Base-by-base conservation (phyloP, 148 eudicot species). In the Salicornia ramosissima region DNA sequence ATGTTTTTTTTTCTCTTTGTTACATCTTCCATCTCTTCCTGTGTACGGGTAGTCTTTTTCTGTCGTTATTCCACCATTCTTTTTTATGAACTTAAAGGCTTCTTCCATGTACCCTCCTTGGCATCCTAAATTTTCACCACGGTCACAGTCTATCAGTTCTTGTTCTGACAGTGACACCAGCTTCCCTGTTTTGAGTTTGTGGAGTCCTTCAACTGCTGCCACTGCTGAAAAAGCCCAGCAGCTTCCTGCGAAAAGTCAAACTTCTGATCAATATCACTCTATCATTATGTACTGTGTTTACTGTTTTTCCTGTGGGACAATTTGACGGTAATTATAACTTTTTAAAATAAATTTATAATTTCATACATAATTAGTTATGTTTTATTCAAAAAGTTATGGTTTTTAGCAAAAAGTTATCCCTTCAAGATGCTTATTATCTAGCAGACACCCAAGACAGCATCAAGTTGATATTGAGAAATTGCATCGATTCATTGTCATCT, bases 81-180 rank as follows among this genome's bases (percentile, higher is more conserved):
- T 51, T 30, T 30, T 57, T 8, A 88, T 86, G 79, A 64, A 91
- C 3, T 69, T 69, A 42, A 78, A 91, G 26, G 94, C 97, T 53
- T 54, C 62, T 8, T 78, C 84, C 89, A 86, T 88, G 72, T 18
- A 77, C 33, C 97, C 97, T 26, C 97, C 97, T 18, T 67, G 43
- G 70, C 91, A 86, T 21, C 97, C 97, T 43, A 79, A 45, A 65
- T 86, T 85, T 22, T 75, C 76, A 0, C 47, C 65, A 21, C 45
- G 70, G 64, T 85, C 83, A 72, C 96, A 87, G 77, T 89, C 90
- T 28, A 89, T 77, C 15, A 89, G 81, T 22, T 75, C 69, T 75
- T 81, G 82, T 52, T 71, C 84, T 6, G 80, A 78, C 34, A 81
- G 58, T 13, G 79, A 75, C 19, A 82, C 45, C 31, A 82, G 64